Percentiles rank a stretch among this genome's conserved stretches.
Conservation (phyloP, 1,284 basidiomycete genomes). For the Gymnopus androsaceus region DNA sequence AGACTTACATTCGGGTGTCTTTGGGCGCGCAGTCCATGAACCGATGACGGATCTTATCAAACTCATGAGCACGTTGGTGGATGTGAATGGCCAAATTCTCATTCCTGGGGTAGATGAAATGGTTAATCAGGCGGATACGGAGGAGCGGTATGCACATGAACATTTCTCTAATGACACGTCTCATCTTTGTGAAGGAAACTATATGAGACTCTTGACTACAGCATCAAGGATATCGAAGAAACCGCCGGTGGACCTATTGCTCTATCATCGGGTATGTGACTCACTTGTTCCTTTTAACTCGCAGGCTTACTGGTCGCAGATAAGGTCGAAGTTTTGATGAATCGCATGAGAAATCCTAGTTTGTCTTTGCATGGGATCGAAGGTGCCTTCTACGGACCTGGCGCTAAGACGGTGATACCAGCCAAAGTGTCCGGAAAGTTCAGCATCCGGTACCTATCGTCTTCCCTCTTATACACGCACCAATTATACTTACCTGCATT, state of each 20-base stretch:
- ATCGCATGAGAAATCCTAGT: conserved; percentile 85
- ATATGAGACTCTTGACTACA: conserved; percentile 80
- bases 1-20: conserved; percentile 92
- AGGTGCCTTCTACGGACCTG: conserved; percentile 90
- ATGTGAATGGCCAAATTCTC: conserved; percentile 81
- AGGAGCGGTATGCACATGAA: conserved; percentile 61
- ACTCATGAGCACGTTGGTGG: conserved; percentile 88
- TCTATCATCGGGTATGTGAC: conserved; percentile 68
- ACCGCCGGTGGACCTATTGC: conserved; percentile 81
- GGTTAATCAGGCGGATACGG: conserved; percentile 74
- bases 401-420: conserved; percentile 94
- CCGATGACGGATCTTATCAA: conserved; percentile 82
- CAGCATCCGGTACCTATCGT: conserved; percentile 74
- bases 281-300: no score
- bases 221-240: conserved; percentile 74
- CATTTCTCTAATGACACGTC: background rate
- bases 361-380: conserved; percentile 96
- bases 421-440: conserved; percentile 92
- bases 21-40: conserved; percentile 88
- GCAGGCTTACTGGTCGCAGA: no score
- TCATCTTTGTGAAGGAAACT: conserved; percentile 43
- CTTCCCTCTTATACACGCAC: conserved; percentile 18
- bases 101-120: conserved; percentile 92
- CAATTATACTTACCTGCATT: background rate
- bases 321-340: conserved; percentile 88